Evolutionary conservation across 2,329 filamentous ascomycete genomes (phyloP).

Genomic region (Fusarium sp.): DNA sequence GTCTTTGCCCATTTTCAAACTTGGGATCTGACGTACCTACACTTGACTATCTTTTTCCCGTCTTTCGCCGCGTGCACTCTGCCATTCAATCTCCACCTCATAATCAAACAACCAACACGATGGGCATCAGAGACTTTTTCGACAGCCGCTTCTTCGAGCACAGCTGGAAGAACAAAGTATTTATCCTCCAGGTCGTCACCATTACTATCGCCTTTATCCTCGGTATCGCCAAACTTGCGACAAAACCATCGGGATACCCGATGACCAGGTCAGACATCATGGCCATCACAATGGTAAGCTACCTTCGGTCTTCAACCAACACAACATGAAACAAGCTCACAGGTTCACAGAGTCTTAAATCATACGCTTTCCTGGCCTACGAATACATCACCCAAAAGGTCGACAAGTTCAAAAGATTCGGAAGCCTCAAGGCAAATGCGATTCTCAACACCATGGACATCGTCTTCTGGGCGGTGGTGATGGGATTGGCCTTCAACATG

Average conservation of each 20-base stretch:
- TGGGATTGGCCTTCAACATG: slow-evolving; percentile 32
- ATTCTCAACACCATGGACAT: slow-evolving; percentile 40
- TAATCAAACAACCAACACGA: neutral
- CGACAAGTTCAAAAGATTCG: slow-evolving; percentile 22
- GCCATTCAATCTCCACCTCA: neutral
- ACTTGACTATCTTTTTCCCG: too few relatives aligned
- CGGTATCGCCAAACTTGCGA: slow-evolving; percentile 18
- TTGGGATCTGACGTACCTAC: too few relatives aligned
- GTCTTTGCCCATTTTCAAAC: too few relatives aligned
- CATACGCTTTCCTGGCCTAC: slow-evolving; percentile 18
- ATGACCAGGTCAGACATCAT: slow-evolving; percentile 27
- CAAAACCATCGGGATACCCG: slow-evolving; percentile 15
- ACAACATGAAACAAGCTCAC: neutral
- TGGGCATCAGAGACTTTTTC: slow-evolving; percentile 23
- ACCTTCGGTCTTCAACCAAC: fast-evolving
- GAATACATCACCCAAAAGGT: slow-evolving; percentile 43
- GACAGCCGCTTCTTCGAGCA: slow-evolving; percentile 20
- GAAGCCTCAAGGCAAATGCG: slow-evolving; percentile 35
- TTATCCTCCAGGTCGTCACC: neutral
- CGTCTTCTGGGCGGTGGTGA: slow-evolving; percentile 41
- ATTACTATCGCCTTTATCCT: slow-evolving; percentile 5
- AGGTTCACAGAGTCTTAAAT: slow-evolving; percentile 4
- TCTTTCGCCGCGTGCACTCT: fast-evolving
- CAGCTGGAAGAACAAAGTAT: slow-evolving; percentile 23
- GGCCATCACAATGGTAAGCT: slow-evolving; percentile 32